Conservation (phyloP, 2,329 filamentous ascomycete species). For the Aspergillus japonicus region DNA sequence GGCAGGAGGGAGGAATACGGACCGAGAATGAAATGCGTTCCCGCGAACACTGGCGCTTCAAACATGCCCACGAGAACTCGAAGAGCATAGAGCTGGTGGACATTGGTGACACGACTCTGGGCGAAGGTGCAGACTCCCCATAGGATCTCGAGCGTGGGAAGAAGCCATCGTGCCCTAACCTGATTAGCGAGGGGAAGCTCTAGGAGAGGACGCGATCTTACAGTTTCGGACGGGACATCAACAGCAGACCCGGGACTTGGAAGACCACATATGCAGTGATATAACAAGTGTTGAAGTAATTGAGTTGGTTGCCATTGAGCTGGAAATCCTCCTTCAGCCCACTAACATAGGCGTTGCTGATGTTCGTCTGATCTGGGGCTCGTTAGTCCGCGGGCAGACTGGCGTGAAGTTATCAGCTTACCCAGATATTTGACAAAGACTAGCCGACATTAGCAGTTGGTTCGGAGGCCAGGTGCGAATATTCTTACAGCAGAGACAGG, state of each 20-base stretch:
- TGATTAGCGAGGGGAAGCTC: not conserved
- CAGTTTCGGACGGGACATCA: constrained; percentile 31
- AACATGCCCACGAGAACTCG: constrained; percentile 36
- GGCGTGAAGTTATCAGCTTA: not conserved
- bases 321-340: constrained; percentile 34
- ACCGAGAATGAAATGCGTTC: constrained; percentile 35
- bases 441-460: constrained; percentile 11
- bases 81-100: constrained; percentile 35
- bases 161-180: constrained; percentile 28
- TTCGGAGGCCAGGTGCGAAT: fast-evolving
- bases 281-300: constrained; percentile 34
- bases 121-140: constrained; percentile 39
- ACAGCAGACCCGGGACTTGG: constrained; percentile 29
- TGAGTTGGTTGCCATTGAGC: constrained; percentile 32
- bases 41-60: constrained; percentile 35
- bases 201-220: constrained; percentile 3
- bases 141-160: constrained; percentile 32
- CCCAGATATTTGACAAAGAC: constrained; percentile 31
- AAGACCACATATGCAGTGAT: constrained; percentile 33
- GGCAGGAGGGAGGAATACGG: not conserved
- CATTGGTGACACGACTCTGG: constrained; percentile 33
- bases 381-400: not conserved
- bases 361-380: constrained; percentile 30
- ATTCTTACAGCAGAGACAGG: constrained; percentile 32
- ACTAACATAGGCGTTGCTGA: constrained; percentile 36